Evolutionary conservation across 176 grass and related monocot genomes (phyloP).

Genomic region (Oryza punctata): DNA sequence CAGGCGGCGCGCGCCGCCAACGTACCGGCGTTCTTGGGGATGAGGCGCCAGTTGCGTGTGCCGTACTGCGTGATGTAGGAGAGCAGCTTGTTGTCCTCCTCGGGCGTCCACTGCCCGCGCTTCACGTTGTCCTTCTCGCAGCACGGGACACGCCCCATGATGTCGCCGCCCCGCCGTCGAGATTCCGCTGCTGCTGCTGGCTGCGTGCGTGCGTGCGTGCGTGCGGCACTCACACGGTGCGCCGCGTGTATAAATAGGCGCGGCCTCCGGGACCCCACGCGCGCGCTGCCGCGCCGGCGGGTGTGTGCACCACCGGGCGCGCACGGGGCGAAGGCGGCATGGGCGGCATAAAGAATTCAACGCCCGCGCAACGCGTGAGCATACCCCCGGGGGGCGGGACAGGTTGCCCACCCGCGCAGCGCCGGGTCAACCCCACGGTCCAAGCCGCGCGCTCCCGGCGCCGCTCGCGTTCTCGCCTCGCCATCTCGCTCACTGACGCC

Average conservation of each 20-base stretch:
- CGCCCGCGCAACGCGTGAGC: slow-evolving; percentile 81
- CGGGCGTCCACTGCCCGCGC: slow-evolving; percentile 95
- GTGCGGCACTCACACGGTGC: background rate
- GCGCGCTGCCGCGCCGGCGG: slow-evolving; percentile 6
- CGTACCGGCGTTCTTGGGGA: slow-evolving; percentile 95
- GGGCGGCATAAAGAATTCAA: slow-evolving; percentile 95
- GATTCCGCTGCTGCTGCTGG: background rate
- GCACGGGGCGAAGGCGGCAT: slow-evolving; percentile 65
- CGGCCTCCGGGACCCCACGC: too few species aligned
- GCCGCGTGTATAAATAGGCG: background rate
- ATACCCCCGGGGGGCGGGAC: slow-evolving; percentile 37
- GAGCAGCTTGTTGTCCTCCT: slow-evolving; percentile 98
- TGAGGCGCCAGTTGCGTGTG: slow-evolving; percentile 93
- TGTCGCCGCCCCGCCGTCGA: background rate
- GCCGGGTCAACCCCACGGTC: slow-evolving; percentile 66
- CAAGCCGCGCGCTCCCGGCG: background rate
- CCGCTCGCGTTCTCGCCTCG: slow-evolving; percentile 12
- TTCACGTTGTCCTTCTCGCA: slow-evolving; percentile 98
- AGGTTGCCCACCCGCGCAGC: slow-evolving; percentile 85
- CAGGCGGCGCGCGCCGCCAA: background rate
- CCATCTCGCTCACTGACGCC: background rate
- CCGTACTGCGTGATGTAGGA: slow-evolving; percentile 88
- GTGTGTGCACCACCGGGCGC: slow-evolving; percentile 19
- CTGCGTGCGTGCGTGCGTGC: background rate
- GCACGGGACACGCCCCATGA: slow-evolving; percentile 89